These are phyloP conservation scores for Clonostachys chloroleuca DNA, from an alignment of 2,329 filamentous ascomycete species.

Conservation along the genomic window DNA sequence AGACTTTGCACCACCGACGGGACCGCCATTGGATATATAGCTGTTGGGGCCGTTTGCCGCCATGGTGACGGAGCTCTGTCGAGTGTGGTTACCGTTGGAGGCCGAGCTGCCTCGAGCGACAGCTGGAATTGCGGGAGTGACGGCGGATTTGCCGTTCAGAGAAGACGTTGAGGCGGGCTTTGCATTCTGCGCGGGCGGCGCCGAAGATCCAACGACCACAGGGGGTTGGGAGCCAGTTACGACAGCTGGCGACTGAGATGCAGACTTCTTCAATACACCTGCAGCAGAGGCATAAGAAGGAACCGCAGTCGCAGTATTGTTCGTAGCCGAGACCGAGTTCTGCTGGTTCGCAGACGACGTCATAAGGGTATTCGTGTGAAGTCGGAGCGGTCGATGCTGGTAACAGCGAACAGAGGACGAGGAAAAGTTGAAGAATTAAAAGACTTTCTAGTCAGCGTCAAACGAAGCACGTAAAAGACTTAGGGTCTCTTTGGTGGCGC, in stretches of 20 bases:
- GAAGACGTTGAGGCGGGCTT: conserved; percentile 67
- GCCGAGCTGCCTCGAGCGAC: conserved; percentile 53
- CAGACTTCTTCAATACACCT: conserved; percentile 58
- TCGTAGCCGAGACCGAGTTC: conserved; percentile 51
- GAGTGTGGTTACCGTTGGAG: conserved; percentile 71
- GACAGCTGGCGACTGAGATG: conserved; percentile 54
- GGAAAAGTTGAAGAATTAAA: background rate
- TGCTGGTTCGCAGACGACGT: conserved; percentile 55
- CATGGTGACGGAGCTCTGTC: conserved; percentile 90
- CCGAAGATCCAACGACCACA: conserved; percentile 50
- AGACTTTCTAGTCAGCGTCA: background rate
- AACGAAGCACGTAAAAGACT: background rate
- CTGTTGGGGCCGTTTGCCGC: conserved; percentile 75
- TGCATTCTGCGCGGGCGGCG: conserved; percentile 47
- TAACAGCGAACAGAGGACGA: conserved; percentile 3
- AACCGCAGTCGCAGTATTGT: conserved; percentile 51
- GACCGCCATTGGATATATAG: conserved; percentile 72
- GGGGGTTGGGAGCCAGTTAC: conserved; percentile 51
- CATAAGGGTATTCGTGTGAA: conserved; percentile 36
- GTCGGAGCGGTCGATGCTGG: conserved; percentile 9
- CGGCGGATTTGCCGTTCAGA: conserved; percentile 79
- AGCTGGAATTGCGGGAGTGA: conserved; percentile 64
- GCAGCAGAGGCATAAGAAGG: conserved; percentile 65
- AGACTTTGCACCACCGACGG: conserved; percentile 51
- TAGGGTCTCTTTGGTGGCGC: background rate